phyloP scores from a whole-genome alignment of 257 asterid species.

The Knoxia roxburghii region DNA sequence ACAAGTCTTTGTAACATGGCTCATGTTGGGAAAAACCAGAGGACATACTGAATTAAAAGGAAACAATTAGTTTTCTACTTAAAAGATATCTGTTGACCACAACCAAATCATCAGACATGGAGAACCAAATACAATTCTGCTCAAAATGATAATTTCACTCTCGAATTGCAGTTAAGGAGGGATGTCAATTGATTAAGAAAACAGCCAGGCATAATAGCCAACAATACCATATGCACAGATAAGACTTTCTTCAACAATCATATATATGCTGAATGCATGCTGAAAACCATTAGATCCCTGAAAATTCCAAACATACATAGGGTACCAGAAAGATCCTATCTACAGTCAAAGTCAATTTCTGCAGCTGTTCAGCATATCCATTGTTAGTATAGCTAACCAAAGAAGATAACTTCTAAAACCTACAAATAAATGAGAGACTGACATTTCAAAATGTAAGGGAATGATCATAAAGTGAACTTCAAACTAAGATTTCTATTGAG shows the following conservation, averaged over 20 bases:
- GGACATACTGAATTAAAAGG: conserved; percentile 66
- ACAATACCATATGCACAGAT: neutral
- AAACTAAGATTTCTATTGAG: neutral
- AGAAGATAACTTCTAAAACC: neutral
- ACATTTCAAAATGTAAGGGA: neutral
- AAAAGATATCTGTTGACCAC: neutral
- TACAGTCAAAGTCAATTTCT: neutral
- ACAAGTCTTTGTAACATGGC: conserved; percentile 62
- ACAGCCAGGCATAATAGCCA: neutral
- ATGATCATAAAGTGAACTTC: neutral
- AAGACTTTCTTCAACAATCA: neutral
- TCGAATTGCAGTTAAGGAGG: neutral
- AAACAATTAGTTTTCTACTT: conserved; percentile 3
- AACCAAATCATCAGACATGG: neutral
- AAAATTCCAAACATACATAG: neutral
- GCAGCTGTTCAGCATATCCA: neutral
- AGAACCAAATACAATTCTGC: neutral
- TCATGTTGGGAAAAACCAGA: conserved; percentile 67
- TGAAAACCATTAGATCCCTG: neutral
- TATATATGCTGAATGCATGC: neutral
- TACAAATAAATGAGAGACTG: neutral
- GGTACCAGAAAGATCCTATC: neutral
- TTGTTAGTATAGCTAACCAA: neutral
- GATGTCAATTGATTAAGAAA: neutral
- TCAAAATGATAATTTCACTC: neutral